Percentiles rank a stretch among this genome's conserved stretches.
Conservation (phyloP, 2,329 filamentous ascomycete species). For the Neonectria coccinea region DNA sequence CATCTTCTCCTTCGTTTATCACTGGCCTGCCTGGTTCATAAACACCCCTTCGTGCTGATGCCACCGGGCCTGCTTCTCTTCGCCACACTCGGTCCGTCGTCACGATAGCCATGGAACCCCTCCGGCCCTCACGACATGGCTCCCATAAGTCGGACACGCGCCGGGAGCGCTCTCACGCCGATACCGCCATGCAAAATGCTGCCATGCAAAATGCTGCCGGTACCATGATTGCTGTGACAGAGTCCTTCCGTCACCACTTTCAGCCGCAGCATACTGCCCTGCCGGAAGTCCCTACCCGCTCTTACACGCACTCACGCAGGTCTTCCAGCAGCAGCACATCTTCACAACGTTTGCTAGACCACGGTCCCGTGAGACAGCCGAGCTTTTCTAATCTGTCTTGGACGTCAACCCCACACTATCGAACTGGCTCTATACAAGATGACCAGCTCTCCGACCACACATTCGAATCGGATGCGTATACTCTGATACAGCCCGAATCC, state of each 20-base stretch:
- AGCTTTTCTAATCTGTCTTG: conserved; percentile 37
- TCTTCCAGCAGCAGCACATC: conserved; percentile 39
- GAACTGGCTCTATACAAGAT: conserved; percentile 22
- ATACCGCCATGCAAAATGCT: conserved; percentile 37
- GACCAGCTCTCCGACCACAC: conserved; percentile 7
- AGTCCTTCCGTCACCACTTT: conserved; percentile 44
- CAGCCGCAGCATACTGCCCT: conserved; percentile 30
- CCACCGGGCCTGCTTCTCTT: conserved; percentile 13
- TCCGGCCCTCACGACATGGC: conserved; percentile 32
- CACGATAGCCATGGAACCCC: conserved; percentile 38
- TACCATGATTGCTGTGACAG: conserved; percentile 44
- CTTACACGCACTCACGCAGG: conserved; percentile 41
- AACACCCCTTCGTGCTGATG: conserved; percentile 3
- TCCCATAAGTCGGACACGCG: conserved; percentile 41
- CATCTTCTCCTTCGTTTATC: neutral
- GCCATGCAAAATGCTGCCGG: conserved; percentile 39
- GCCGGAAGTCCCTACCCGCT: conserved; percentile 35
- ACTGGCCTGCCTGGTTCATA: neutral
- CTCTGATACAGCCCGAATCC: conserved; percentile 33
- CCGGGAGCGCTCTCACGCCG: conserved; percentile 31
- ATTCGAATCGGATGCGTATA: conserved; percentile 32
- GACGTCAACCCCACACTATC: conserved; percentile 34
- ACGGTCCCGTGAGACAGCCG: conserved; percentile 34
- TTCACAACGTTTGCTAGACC: conserved; percentile 37
- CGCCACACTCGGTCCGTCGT: conserved; percentile 27